Percentiles rank a stretch among this genome's conserved stretches.
These are phyloP conservation scores for Erigeron philadelphicus DNA, from an alignment of 140 eudicot genomes.

Conservation along the genomic window DNA sequence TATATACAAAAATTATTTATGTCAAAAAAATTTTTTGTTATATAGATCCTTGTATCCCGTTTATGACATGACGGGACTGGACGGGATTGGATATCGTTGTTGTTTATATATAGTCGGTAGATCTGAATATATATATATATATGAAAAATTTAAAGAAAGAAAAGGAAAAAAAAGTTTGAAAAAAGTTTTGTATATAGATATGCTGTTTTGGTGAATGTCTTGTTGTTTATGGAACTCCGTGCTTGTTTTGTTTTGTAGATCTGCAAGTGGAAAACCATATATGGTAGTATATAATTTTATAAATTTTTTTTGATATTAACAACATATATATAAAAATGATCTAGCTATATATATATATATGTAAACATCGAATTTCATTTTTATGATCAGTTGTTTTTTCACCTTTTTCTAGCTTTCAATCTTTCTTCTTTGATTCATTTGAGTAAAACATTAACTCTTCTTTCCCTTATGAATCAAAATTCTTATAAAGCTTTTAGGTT, in stretches of 20 bases:
- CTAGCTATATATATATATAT: slow-evolving; percentile 22
- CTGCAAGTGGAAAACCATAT: slow-evolving; percentile 59
- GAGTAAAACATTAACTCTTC: slow-evolving; percentile 1
- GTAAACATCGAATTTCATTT: background rate
- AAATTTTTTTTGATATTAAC: too few species aligned
- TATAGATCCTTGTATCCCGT: too few species aligned
- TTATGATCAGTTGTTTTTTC: slow-evolving; percentile 1
- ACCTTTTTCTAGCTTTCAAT: slow-evolving; percentile 23
- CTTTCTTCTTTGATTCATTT: slow-evolving; percentile 7
- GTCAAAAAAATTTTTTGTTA: background rate
- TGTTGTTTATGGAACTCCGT: slow-evolving; percentile 54
- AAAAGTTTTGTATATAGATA: slow-evolving; percentile 24
- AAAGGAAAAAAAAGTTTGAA: slow-evolving; percentile 5
- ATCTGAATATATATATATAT: slow-evolving; percentile 22
- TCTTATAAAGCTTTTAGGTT: slow-evolving; percentile 18
- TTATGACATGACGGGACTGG: too few species aligned
- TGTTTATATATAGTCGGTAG: slow-evolving; percentile 15
- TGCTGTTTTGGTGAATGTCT: slow-evolving; percentile 68
- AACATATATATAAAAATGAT: background rate
- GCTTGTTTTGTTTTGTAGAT: slow-evolving; percentile 62
- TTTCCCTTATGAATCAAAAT: slow-evolving; percentile 9
- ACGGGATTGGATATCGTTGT: background rate
- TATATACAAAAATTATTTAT: background rate
- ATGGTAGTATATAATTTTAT: background rate
- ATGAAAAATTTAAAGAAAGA: background rate